Conservation (phyloP, 208 protist genomes). For the Acanthamoeba castellanii region DNA sequence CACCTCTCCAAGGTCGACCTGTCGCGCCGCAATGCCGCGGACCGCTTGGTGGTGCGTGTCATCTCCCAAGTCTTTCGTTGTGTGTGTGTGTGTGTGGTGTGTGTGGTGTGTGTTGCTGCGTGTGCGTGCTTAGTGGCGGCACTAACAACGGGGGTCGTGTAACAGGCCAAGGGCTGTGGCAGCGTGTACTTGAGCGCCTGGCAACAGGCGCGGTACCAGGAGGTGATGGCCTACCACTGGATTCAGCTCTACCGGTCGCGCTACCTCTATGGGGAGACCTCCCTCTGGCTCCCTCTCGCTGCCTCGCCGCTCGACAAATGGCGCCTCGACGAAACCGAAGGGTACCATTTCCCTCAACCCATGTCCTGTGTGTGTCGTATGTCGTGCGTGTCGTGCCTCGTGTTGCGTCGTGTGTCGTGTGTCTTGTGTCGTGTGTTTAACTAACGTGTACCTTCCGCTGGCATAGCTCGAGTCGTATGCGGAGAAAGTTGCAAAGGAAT, state of each 20-base stretch:
- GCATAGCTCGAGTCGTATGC: background rate
- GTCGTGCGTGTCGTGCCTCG: background rate
- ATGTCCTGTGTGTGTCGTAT: background rate
- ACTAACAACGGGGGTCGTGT: background rate
- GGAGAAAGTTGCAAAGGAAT: conserved; percentile 54
- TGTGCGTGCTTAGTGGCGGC: background rate
- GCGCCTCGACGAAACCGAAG: conserved; percentile 74
- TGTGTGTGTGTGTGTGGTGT: background rate
- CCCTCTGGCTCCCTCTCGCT: conserved; percentile 53
- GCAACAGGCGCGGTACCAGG: conserved; percentile 56
- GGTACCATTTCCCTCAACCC: background rate
- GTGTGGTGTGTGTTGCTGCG: background rate
- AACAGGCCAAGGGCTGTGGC: background rate
- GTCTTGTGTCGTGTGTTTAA: background rate
- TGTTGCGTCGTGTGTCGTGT: background rate
- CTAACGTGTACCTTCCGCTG: background rate
- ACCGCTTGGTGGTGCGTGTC: conserved; percentile 24
- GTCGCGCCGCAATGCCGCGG: background rate
- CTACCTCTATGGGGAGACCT: conserved; percentile 74
- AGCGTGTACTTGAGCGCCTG: conserved; percentile 38
- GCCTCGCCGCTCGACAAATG: conserved; percentile 63
- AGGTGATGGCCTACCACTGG: conserved; percentile 29
- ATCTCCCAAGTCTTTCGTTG: background rate
- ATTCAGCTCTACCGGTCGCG: conserved; percentile 3
- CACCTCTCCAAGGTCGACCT: conserved; percentile 53